Evolutionary conservation across 2,329 filamentous ascomycete genomes (phyloP).

Genomic region (Paramyrothecium roridum): DNA sequence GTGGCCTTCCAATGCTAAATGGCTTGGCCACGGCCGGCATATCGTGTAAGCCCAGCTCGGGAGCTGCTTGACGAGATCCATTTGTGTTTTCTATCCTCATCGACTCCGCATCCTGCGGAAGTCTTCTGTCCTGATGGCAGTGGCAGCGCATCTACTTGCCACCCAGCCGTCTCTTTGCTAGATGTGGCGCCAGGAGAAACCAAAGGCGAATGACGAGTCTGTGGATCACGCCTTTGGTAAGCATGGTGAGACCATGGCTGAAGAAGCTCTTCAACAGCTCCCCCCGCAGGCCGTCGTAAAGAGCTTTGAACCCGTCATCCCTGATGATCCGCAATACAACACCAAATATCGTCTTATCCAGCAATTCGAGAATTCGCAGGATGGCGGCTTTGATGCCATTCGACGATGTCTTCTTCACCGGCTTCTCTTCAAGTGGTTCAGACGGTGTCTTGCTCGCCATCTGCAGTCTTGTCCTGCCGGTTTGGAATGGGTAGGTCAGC

Average conservation of each 20-base stretch:
- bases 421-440: background rate
- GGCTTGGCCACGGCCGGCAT: background rate
- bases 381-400: slow-evolving; percentile 6
- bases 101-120: background rate
- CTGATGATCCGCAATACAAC: slow-evolving; percentile 56
- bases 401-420: slow-evolving; percentile 4
- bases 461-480: slow-evolving; percentile 79
- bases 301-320: slow-evolving; percentile 62
- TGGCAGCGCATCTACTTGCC: background rate
- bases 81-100: no score
- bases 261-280: slow-evolving; percentile 84
- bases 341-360: slow-evolving; percentile 55
- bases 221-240: slow-evolving; percentile 78
- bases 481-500: slow-evolving; percentile 80
- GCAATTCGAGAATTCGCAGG: slow-evolving; percentile 13
- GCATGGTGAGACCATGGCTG: slow-evolving; percentile 81
- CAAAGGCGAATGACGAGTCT: slow-evolving; percentile 69
- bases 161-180: background rate
- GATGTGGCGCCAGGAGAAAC: slow-evolving; percentile 39
- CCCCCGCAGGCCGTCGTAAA: slow-evolving; percentile 74
- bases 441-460: slow-evolving; percentile 38
- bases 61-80: no score
- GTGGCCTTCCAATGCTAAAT: slow-evolving; percentile 79
- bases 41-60: no score
- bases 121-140: slow-evolving; percentile 59